A percentile compares a stretch with the other conserved stretches of the same genome.
Evolutionary conservation across 225 moss, liverwort and hornwort genomes (phyloP).

Genomic region (Physcomitrium patens): DNA sequence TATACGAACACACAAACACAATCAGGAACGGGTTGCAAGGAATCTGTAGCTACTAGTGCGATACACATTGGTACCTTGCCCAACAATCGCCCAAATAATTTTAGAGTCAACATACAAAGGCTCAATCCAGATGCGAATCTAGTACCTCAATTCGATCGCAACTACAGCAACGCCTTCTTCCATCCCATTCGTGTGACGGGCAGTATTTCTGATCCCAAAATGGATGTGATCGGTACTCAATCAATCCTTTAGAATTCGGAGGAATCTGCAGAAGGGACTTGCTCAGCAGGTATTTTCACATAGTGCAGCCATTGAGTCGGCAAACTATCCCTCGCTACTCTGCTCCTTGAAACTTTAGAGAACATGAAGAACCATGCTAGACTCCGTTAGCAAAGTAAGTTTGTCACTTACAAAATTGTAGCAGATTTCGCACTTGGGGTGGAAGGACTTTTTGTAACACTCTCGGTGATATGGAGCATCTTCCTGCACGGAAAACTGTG

Average conservation of each 20-base stretch:
- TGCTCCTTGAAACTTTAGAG: slow-evolving; percentile 2
- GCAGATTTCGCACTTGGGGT: slow-evolving; percentile 96
- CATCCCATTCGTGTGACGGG: slow-evolving; percentile 83
- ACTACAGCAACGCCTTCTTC: slow-evolving; percentile 88
- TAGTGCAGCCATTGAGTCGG: not conserved
- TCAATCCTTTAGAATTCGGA: slow-evolving; percentile 78
- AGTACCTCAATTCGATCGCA: slow-evolving; percentile 97
- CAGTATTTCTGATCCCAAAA: slow-evolving; percentile 98
- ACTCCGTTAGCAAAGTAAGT: not conserved
- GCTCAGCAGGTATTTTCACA: slow-evolving; percentile 18
- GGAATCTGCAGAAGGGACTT: slow-evolving; percentile 70
- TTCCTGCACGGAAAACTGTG: slow-evolving; percentile 91
- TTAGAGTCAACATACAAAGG: not conserved
- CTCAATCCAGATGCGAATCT: not conserved
- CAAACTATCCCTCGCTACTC: not conserved
- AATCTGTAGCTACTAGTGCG: not conserved
- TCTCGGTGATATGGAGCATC: slow-evolving; percentile 78
- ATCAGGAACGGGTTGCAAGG: slow-evolving; percentile 6
- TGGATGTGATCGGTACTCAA: slow-evolving; percentile 95
- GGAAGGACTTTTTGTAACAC: slow-evolving; percentile 95
- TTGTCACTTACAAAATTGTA: slow-evolving; percentile 66
- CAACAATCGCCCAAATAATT: no score
- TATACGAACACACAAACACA: slow-evolving; percentile 34
- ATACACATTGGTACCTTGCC: no score
- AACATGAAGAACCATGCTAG: not conserved